These are phyloP conservation scores for Calonectria pteridis DNA, from an alignment of 2,329 filamentous ascomycete genomes.

Conservation along the genomic window DNA sequence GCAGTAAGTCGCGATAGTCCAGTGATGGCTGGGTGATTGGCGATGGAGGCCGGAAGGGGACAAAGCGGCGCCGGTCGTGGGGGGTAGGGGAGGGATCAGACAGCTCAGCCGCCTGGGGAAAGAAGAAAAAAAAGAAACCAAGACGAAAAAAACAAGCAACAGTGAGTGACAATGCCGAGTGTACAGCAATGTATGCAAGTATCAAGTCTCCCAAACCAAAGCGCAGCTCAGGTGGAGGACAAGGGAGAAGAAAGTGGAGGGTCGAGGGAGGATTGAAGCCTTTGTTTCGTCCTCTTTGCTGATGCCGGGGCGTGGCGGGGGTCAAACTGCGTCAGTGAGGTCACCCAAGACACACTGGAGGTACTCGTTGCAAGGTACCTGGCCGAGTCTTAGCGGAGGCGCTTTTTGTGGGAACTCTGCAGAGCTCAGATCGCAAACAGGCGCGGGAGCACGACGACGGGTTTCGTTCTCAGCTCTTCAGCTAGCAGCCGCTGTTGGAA, in stretches of 20 bases:
- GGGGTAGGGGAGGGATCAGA: not conserved
- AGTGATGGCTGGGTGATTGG: slow-evolving; percentile 2
- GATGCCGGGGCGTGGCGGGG: slow-evolving; percentile 24
- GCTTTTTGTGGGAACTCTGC: slow-evolving; percentile 20
- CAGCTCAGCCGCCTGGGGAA: not conserved
- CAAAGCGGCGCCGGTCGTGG: slow-evolving; percentile 10
- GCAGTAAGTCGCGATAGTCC: slow-evolving; percentile 2
- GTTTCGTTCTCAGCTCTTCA: slow-evolving; percentile 9
- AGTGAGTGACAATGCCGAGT: not conserved
- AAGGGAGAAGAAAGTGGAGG: slow-evolving; percentile 23
- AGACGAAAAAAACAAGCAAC: not conserved
- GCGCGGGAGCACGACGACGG: slow-evolving; percentile 34
- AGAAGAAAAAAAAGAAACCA: not conserved
- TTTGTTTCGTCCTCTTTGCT: slow-evolving; percentile 29
- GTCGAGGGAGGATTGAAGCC: slow-evolving; percentile 37
- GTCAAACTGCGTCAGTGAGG: slow-evolving; percentile 38
- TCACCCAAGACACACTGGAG: slow-evolving; percentile 35
- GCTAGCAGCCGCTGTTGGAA: not conserved
- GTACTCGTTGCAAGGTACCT: slow-evolving; percentile 26
- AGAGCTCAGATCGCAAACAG: slow-evolving; percentile 32
- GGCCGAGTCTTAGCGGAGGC: slow-evolving; percentile 28
- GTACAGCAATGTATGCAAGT: slow-evolving; percentile 12
- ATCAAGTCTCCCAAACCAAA: not conserved
- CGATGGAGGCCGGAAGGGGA: not conserved
- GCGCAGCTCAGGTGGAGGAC: slow-evolving; percentile 9